Evolutionary conservation across 805 yeast species (phyloP).

Genomic region (Candida morakotiae): DNA sequence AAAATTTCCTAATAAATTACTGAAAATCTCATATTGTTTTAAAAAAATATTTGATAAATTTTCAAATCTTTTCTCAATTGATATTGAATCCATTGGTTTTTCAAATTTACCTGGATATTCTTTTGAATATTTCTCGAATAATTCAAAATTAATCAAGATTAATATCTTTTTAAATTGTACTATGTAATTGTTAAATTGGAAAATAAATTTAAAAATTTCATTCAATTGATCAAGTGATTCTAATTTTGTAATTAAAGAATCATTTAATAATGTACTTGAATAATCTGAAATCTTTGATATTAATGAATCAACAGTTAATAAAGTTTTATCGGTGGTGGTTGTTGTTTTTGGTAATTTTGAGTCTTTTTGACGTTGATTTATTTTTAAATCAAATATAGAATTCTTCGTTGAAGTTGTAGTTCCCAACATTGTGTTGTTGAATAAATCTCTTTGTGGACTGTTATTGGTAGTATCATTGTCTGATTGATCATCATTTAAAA

Average conservation of each 20-base stretch:
- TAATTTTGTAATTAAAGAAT: slow-evolving; percentile 62
- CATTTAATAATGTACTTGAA: slow-evolving; percentile 60
- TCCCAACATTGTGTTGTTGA: slow-evolving; percentile 5
- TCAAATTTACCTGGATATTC: slow-evolving; percentile 37
- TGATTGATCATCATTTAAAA: slow-evolving; percentile 3
- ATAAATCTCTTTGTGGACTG: not conserved
- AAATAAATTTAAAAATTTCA: slow-evolving; percentile 42
- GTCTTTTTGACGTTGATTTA: slow-evolving; percentile 6
- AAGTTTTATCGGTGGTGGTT: not conserved
- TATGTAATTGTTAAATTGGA: slow-evolving; percentile 46
- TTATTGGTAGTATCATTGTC: not conserved
- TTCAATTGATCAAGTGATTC: slow-evolving; percentile 45
- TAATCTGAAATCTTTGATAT: slow-evolving; percentile 42
- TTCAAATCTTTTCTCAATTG: slow-evolving; percentile 37
- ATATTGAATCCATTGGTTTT: slow-evolving; percentile 33
- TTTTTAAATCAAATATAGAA: slow-evolving; percentile 16
- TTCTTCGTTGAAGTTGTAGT: slow-evolving; percentile 12
- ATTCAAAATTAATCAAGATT: slow-evolving; percentile 44
- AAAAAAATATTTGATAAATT: slow-evolving; percentile 38
- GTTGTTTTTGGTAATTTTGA: not conserved
- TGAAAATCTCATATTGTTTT: slow-evolving; percentile 42
- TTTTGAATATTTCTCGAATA: slow-evolving; percentile 34
- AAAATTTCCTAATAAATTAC: slow-evolving; percentile 41
- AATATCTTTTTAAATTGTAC: slow-evolving; percentile 52
- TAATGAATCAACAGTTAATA: slow-evolving; percentile 14